Conservation (phyloP, 2,329 filamentous ascomycete genomes). For the Curvularia lunata region DNA sequence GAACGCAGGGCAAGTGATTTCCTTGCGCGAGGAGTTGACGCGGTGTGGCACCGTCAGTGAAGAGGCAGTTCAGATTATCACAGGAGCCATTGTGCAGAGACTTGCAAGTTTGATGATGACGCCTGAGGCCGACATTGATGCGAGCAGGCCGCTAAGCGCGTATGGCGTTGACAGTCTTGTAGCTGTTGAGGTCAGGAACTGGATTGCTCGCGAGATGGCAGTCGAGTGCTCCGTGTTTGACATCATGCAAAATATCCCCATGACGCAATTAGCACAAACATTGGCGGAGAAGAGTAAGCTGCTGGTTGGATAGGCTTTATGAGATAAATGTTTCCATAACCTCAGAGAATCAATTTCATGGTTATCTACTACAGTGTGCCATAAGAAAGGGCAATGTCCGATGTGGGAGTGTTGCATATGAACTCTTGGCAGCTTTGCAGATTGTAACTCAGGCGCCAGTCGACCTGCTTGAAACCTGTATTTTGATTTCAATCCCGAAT, state of each 20-base stretch:
- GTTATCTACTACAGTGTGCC: too few relatives aligned
- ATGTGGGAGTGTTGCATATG: too few relatives aligned
- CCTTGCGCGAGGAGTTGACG: constrained; percentile 9
- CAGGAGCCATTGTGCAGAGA: constrained; percentile 7
- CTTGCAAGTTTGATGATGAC: constrained; percentile 18
- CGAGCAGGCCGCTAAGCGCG: constrained; percentile 22
- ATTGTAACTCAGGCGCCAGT: too few relatives aligned
- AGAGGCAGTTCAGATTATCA: constrained; percentile 13
- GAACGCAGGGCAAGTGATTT: constrained; percentile 5
- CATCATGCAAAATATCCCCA: constrained; percentile 16
- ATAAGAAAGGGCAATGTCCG: too few relatives aligned
- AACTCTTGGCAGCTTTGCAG: too few relatives aligned
- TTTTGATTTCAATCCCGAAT: too few relatives aligned
- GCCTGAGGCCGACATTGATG: constrained; percentile 25
- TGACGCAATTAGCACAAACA: constrained; percentile 11
- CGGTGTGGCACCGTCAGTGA: constrained; percentile 8
- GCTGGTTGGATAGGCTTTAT: too few relatives aligned
- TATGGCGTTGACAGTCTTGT: constrained; percentile 32
- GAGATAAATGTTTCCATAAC: too few relatives aligned
- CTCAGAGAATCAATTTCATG: too few relatives aligned
- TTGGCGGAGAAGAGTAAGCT: constrained; percentile 20
- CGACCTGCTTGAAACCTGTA: too few relatives aligned
- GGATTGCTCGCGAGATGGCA: constrained; percentile 10
- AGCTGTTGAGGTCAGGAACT: constrained; percentile 28
- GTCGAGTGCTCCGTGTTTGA: constrained; percentile 17